Evolutionary conservation across 2,329 filamentous ascomycete genomes (phyloP).

Genomic region (Aspergillus novoparasiticus): DNA sequence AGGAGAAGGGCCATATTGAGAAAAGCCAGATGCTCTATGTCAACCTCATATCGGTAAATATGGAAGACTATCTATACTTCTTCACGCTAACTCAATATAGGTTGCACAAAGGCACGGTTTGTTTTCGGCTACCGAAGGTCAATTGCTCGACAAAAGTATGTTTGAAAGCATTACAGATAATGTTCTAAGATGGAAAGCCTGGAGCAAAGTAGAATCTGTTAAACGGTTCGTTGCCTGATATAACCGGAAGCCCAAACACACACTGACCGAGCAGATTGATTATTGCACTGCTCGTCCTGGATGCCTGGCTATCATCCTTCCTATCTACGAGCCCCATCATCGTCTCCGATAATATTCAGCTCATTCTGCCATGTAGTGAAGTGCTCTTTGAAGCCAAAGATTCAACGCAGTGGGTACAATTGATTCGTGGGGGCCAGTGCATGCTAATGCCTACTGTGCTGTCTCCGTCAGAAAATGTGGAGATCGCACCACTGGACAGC

Average conservation of each 20-base stretch:
- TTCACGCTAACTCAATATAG: slow-evolving; percentile 16
- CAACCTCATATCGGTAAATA: slow-evolving; percentile 48
- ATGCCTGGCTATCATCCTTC: slow-evolving; percentile 53
- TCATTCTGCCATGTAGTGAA: slow-evolving; percentile 50
- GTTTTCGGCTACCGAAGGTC: slow-evolving; percentile 52
- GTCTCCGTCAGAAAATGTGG: slow-evolving; percentile 39
- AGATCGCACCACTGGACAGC: slow-evolving; percentile 35
- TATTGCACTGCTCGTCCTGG: slow-evolving; percentile 49
- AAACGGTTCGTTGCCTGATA: slow-evolving; percentile 41
- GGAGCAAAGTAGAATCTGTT: slow-evolving; percentile 55
- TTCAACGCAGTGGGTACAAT: slow-evolving; percentile 40
- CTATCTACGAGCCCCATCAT: slow-evolving; percentile 51
- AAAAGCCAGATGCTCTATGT: slow-evolving; percentile 55
- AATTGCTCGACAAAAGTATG: slow-evolving; percentile 43
- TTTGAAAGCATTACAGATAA: slow-evolving; percentile 48
- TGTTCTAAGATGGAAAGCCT: slow-evolving; percentile 54
- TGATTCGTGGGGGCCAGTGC: slow-evolving; percentile 38
- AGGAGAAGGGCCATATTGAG: slow-evolving; percentile 49
- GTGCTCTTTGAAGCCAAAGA: slow-evolving; percentile 47
- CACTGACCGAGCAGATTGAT: slow-evolving; percentile 39
- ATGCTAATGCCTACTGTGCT: slow-evolving; percentile 36
- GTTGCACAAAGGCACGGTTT: slow-evolving; percentile 54
- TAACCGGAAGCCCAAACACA: neutral
- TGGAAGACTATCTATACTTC: neutral
- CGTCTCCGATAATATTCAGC: slow-evolving; percentile 49